Percentiles rank a stretch among this genome's conserved stretches.
phyloP scores from a whole-genome alignment of 2,329 filamentous ascomycete species.

The Reticulascus tulasneorum region DNA sequence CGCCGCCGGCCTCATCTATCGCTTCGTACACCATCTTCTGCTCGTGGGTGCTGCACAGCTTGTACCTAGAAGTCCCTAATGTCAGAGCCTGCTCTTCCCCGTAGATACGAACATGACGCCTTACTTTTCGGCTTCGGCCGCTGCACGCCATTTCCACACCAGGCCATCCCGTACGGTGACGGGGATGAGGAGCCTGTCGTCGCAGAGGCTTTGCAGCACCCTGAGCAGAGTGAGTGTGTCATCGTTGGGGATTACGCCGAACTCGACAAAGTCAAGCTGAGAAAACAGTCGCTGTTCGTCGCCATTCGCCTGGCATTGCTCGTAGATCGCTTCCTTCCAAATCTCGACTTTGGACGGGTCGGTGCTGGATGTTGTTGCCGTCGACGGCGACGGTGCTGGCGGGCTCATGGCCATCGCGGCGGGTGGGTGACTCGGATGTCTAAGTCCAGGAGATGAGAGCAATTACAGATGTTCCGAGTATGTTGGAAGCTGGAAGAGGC shows the following conservation, averaged over 20 bases:
- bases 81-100: background rate
- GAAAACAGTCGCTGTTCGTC: conserved; percentile 48
- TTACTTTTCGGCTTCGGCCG: conserved; percentile 60
- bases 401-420: conserved; percentile 8
- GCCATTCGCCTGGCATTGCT: conserved; percentile 47
- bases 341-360: conserved; percentile 40
- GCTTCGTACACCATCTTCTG: conserved; percentile 79
- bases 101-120: conserved; percentile 12
- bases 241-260: conserved; percentile 54
- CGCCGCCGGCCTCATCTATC: conserved; percentile 79
- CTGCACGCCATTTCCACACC: conserved; percentile 55
- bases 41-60: conserved; percentile 64
- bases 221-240: conserved; percentile 51
- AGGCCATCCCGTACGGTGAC: conserved; percentile 39
- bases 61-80: conserved; percentile 43
- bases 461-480: conserved; percentile 1
- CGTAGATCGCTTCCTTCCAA: conserved; percentile 55
- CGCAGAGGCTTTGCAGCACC: conserved; percentile 53
- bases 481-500: no score
- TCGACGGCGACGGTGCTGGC: conserved; percentile 9
- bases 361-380: conserved; percentile 12
- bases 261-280: conserved; percentile 54
- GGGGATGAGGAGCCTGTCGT: conserved; percentile 57
- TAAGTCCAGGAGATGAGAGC: no score
- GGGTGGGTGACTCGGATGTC: conserved; percentile 1